Evolutionary conservation across 106 monocot genomes (phyloP).

Genomic region (Dendrobium chrysotoxum): DNA sequence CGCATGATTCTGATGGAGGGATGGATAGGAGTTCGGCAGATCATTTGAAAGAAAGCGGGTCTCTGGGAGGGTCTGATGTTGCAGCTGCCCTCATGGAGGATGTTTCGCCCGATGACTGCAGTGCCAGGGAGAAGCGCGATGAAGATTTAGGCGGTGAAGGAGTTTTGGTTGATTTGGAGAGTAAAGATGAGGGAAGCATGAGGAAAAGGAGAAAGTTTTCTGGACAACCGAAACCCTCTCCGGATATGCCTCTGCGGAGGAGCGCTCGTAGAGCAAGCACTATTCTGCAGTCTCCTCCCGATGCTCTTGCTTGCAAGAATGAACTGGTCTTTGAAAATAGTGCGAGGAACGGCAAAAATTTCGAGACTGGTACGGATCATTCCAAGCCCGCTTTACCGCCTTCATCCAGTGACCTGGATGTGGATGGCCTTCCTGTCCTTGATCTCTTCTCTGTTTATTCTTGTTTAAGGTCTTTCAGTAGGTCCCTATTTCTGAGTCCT

Average conservation of each 20-base stretch:
- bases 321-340: background rate
- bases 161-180: background rate
- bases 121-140: background rate
- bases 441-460: constrained; percentile 88
- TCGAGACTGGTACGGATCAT: constrained; percentile 4
- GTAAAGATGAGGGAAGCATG: constrained; percentile 4
- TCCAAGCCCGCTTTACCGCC: constrained; percentile 51
- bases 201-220: constrained; percentile 37
- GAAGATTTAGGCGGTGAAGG: constrained; percentile 10
- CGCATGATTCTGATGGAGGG: background rate
- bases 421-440: constrained; percentile 58
- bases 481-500: constrained; percentile 72
- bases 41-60: background rate
- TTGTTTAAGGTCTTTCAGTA: constrained; percentile 77
- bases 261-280: constrained; percentile 47
- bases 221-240: constrained; percentile 6
- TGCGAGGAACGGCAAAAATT: background rate
- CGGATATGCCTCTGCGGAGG: constrained; percentile 50
- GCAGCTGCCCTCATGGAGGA: background rate
- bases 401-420: constrained; percentile 59
- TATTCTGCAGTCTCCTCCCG: constrained; percentile 4
- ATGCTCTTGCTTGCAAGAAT: constrained; percentile 4
- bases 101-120: background rate
- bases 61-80: background rate
- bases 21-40: background rate